phyloP scores from a whole-genome alignment of 108 stramenopile genomes.

The Cyclotella atomus region DNA sequence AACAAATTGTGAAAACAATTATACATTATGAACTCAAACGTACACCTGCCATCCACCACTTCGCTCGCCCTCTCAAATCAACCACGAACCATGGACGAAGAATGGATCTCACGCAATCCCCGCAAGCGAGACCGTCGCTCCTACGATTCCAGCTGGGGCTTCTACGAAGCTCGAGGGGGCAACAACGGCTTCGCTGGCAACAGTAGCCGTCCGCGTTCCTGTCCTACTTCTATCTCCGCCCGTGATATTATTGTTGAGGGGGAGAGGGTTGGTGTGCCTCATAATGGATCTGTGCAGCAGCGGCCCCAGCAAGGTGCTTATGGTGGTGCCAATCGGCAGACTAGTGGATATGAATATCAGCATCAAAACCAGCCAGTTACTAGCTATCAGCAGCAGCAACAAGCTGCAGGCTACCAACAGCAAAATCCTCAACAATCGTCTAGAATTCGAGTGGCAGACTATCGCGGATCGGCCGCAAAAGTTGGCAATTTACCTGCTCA shows the following conservation, averaged over 20 bases:
- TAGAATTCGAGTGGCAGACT: constrained; percentile 7
- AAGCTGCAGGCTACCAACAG: too few relatives aligned
- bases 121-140: constrained; percentile 16
- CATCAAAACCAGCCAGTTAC: too few relatives aligned
- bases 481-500: background rate
- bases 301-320: background rate
- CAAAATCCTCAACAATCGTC: too few relatives aligned
- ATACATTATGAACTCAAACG: too few relatives aligned
- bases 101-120: constrained; percentile 21
- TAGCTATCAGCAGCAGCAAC: too few relatives aligned
- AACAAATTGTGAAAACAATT: too few relatives aligned
- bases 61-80: background rate
- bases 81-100: background rate
- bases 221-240: background rate
- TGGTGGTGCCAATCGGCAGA: too few relatives aligned
- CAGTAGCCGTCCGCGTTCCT: background rate
- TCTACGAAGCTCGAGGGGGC: constrained; percentile 25
- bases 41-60: background rate
- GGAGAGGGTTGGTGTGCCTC: constrained; percentile 3
- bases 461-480: background rate
- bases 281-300: background rate
- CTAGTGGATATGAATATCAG: too few relatives aligned
- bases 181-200: too few relatives aligned
- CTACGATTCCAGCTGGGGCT: constrained; percentile 21
- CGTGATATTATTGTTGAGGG: background rate